phyloP scores from a whole-genome alignment of 176 grass and related monocot genomes.

The Elymus sibiricus region DNA sequence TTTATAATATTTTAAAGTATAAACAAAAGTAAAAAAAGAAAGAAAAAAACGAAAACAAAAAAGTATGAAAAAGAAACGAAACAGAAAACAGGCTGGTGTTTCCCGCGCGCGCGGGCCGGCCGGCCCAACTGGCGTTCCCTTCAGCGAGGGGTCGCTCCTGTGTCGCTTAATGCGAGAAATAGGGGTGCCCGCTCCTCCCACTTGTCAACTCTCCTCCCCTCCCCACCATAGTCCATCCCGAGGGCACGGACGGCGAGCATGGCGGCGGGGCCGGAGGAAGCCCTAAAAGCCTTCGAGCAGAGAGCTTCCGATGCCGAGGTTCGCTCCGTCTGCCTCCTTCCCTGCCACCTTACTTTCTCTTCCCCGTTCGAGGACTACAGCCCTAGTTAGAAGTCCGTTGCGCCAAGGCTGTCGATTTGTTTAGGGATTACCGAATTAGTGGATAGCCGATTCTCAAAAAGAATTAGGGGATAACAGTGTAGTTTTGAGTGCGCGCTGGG shows the following conservation, averaged over 20 bases:
- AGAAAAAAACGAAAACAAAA: too few relatives aligned
- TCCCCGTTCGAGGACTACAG: background rate
- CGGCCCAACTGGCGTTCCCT: too few relatives aligned
- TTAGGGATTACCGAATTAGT: background rate
- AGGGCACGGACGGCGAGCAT: slow-evolving; percentile 27
- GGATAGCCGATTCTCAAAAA: background rate
- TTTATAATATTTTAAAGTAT: too few relatives aligned
- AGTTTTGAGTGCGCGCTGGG: background rate
- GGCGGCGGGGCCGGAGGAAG: slow-evolving; percentile 43
- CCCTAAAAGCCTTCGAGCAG: slow-evolving; percentile 63
- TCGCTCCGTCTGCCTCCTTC: background rate
- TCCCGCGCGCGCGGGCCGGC: too few relatives aligned
- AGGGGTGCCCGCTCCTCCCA: background rate
- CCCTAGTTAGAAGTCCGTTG: background rate
- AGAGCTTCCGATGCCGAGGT: slow-evolving; percentile 86
- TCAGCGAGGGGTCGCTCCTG: too few relatives aligned
- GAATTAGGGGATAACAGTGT: background rate
- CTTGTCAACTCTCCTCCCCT: background rate
- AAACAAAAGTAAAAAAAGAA: too few relatives aligned
- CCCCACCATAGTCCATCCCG: background rate
- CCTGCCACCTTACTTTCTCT: background rate
- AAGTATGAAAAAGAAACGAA: too few relatives aligned
- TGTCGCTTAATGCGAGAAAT: too few relatives aligned
- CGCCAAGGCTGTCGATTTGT: background rate
- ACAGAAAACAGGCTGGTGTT: too few relatives aligned